Percentiles rank a stretch among this genome's conserved stretches.
Evolutionary conservation across 1,139 yeast species (phyloP).

Genomic region (Geotrichum histeridarum): DNA sequence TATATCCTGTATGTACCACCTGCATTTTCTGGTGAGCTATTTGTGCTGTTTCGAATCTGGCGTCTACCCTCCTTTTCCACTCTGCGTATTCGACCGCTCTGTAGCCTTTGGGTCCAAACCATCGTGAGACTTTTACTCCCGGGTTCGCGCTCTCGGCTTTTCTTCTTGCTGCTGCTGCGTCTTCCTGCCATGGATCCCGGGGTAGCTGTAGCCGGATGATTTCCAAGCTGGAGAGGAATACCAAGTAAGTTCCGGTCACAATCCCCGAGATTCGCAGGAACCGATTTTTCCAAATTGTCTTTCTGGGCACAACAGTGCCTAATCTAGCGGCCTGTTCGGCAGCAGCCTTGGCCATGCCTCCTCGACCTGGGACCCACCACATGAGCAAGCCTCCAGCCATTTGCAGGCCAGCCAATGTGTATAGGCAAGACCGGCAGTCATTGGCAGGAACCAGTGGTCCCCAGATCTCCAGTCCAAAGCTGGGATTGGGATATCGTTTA

Average conservation of each 20-base stretch:
- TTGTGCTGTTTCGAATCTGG: constrained; percentile 18
- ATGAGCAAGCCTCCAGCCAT: constrained; percentile 30
- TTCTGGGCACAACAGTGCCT: constrained; percentile 20
- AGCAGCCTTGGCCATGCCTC: constrained; percentile 8
- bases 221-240: constrained; percentile 32
- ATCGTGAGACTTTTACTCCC: constrained; percentile 26
- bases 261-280: constrained; percentile 26
- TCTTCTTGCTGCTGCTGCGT: constrained; percentile 32
- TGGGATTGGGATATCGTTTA: constrained; percentile 30
- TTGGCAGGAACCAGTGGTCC: constrained; percentile 39
- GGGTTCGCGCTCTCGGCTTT: constrained; percentile 20
- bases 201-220: constrained; percentile 31
- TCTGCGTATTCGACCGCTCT: constrained; percentile 30
- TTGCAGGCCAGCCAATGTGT: constrained; percentile 32
- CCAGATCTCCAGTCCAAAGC: constrained; percentile 35
- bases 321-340: constrained; percentile 2
- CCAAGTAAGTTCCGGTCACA: constrained; percentile 30
- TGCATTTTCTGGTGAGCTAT: neutral
- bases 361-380: constrained; percentile 32
- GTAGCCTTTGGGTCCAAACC: constrained; percentile 38
- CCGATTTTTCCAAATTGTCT: constrained; percentile 27
- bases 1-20: constrained; percentile 1
- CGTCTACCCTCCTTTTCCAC: constrained; percentile 32
- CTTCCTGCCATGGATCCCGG: constrained; percentile 38
- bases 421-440: constrained; percentile 34